Evolutionary conservation across 2,329 filamentous ascomycete species (phyloP), one percentile per base, ranked within the genome.

Genomic region (Calonectria montana): DNA sequence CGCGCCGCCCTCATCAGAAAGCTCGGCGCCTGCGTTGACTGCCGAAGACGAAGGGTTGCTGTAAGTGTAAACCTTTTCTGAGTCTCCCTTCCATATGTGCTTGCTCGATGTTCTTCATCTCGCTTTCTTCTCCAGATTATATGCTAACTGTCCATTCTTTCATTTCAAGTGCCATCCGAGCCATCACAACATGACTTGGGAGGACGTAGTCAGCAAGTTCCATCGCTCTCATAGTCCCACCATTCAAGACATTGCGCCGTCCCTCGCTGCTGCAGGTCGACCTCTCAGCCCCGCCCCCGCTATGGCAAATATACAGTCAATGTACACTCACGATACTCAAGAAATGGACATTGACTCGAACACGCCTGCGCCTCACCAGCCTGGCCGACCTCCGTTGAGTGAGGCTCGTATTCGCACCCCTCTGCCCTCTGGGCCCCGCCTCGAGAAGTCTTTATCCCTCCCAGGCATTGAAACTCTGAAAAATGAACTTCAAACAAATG

Each of bases 161-260:
- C 61, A 35, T 69, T 21, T 23, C 67, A 31, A 89, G 89, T 91
- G 89, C 78, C 88, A 91, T 75, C 89, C 89, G 16, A 88, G 86
- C 74, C 89, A 91, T 78, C 89, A 90, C 74, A 88, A 88, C 74
- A 88, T 90, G 88, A 90, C 87, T 13, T 91, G 89, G 89, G 88
- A 90, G 78, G 88, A 91, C 73, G 87, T 89, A 18, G 84, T 88
- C 57, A 84, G 82, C 76, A 90, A 90, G 76, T 91, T 89, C 67
- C 82, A 85, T 80, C 85, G 86, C 69, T 86, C 87, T 47, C 85
- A 87, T 68, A 90, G 88, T 75, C 88, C 88, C 37, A 82, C 81
- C 31, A 83, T 88, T 57, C 87, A 87, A 70, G 88, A 89, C 27
- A 86, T 89, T 53, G 84, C 85, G 35, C 84, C 86, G 37, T 82